Base-by-base conservation (phyloP, 2,329 filamentous ascomycete genomes). In the Diaporthe batatas region DNA sequence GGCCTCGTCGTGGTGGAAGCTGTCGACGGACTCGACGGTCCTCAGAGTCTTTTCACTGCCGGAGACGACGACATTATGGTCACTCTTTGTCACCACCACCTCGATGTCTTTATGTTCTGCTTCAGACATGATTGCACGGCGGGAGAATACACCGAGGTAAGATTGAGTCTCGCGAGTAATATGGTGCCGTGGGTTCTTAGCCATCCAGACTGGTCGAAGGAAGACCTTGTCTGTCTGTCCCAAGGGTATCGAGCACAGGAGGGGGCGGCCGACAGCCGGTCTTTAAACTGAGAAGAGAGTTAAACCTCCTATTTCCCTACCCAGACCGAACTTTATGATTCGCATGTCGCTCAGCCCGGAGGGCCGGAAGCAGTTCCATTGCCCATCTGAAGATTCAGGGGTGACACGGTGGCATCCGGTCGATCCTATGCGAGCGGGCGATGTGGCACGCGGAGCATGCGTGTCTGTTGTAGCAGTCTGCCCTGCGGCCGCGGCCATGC, bases 1-100 rank as follows among this genome's bases (percentile, higher is more conserved):
- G 21, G 62, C 62, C 44, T 53, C 62, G 5, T 67, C 62, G 8
- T 67, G 62, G 32, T 67, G 62, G n/a, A 67, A 53, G 32, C 47
- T 67, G 47, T 67, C 62, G 21, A 65, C 10, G 5, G 62, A 65
- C 3, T 36, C 62, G 11, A 16, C 47, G 25, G 39, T 39, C 6
- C 62, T 53, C 10, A 67, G 47, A 11, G 32, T 67, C 47, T 53
- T 65, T 39, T 65, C 62, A 32, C 36, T 53, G 47, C 62, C 53
- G 29, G 21, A 21, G 14, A 21, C 21, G n/a, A 12, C 3, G 12
- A 3, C 29, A 1, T 18, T 47, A 51, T 14, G 47, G 32, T 53
- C 47, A 34, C 14, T 12, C n/a, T 53, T 67, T n/a, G 32, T 39
- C 3, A 25, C 3, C 7, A 39, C 5, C 5, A 53, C 32, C n/a